phyloP scores from a whole-genome alignment of 2,329 filamentous ascomycete species.

The Fusarium staphyleae region DNA sequence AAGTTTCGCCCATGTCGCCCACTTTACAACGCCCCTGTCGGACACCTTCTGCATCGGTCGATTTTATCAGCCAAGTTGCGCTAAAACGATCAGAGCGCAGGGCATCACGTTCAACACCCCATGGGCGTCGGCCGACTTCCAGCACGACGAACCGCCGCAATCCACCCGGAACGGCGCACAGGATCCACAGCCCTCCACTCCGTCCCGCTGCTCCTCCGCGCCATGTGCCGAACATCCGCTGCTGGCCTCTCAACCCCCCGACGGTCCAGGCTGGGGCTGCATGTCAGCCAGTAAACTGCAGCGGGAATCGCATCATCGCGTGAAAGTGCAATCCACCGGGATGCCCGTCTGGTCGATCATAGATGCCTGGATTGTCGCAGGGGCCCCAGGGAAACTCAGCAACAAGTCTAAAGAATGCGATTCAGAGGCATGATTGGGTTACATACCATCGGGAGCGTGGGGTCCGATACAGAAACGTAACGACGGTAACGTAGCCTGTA shows the following conservation, averaged over 20 bases:
- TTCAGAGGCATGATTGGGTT: constrained; percentile 25
- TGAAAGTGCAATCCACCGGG: constrained; percentile 10
- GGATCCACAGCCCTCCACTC: constrained; percentile 26
- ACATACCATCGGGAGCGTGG: constrained; percentile 24
- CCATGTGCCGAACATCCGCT: constrained; percentile 41
- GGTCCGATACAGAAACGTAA: constrained; percentile 5
- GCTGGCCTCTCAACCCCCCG: constrained; percentile 28
- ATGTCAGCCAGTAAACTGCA: constrained; percentile 17
- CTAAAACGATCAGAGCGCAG: constrained; percentile 23
- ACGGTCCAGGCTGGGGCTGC: constrained; percentile 30
- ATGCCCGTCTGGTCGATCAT: constrained; percentile 28
- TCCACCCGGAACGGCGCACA: constrained; percentile 31
- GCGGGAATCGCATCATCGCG: constrained; percentile 28
- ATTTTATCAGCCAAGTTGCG: constrained; percentile 13
- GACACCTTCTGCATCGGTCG: constrained; percentile 24
- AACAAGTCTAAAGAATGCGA: constrained; percentile 1
- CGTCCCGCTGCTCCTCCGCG: constrained; percentile 25
- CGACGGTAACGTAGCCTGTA: constrained; percentile 13
- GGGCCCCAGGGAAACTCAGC: not conserved
- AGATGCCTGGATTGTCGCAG: constrained; percentile 15
- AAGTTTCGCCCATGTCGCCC: constrained; percentile 9
- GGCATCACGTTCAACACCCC: constrained; percentile 14
- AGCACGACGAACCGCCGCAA: constrained; percentile 13
- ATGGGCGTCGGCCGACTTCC: constrained; percentile 1
- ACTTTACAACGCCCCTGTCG: constrained; percentile 15